Conservation (phyloP, 2,329 filamentous ascomycete species). For the Aspergillus pseudotamarii region DNA sequence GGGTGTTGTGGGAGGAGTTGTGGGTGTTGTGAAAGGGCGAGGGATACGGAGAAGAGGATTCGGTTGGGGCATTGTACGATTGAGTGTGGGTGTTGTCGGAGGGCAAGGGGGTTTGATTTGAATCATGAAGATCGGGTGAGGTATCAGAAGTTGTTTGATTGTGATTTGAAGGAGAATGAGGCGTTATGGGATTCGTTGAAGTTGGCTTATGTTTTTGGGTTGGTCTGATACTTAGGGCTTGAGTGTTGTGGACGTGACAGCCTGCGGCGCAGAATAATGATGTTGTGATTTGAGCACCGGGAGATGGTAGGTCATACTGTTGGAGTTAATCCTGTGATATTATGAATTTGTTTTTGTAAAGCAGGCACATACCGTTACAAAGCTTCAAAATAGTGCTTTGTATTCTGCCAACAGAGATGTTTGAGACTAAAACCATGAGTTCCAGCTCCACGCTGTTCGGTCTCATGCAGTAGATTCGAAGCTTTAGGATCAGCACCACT, state of each 20-base stretch:
- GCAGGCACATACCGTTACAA: too few species aligned
- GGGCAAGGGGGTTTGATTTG: constrained; percentile 11
- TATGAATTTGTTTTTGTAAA: not conserved
- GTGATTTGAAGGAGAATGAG: constrained; percentile 7
- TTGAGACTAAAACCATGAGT: too few species aligned
- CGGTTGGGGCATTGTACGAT: constrained; percentile 9
- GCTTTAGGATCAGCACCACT: not conserved
- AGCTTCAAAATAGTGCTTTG: not conserved
- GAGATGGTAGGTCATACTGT: not conserved
- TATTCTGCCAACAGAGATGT: not conserved
- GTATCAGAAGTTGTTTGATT: constrained; percentile 11
- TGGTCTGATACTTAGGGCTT: not conserved
- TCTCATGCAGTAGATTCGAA: not conserved
- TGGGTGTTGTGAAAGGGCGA: constrained; percentile 14
- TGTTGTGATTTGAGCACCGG: too few species aligned
- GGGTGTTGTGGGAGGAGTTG: constrained; percentile 16
- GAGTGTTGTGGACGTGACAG: too few species aligned
- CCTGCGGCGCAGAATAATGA: too few species aligned
- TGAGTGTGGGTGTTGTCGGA: constrained; percentile 11
- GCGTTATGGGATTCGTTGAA: constrained; percentile 1
- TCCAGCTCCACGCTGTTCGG: not conserved
- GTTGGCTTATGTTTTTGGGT: constrained; percentile 10
- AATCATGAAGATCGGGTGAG: constrained; percentile 3
- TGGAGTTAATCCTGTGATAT: not conserved
- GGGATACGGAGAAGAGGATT: not conserved